These are phyloP conservation scores for Lasiodiplodia theobromae DNA, from an alignment of 2,329 filamentous ascomycete species.

Conservation along the genomic window DNA sequence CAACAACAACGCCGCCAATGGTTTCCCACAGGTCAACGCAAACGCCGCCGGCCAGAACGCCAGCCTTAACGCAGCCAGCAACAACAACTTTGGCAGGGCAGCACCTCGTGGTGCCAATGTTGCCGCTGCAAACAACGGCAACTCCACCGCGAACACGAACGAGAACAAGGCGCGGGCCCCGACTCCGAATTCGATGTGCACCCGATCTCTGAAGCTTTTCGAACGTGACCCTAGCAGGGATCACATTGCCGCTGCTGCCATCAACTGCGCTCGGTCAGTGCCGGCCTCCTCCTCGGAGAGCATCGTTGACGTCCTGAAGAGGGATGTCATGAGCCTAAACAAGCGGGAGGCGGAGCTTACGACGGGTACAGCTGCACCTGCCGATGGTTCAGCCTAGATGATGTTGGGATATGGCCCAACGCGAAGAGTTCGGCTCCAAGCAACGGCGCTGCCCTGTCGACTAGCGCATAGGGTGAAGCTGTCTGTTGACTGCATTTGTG, in stretches of 20 bases:
- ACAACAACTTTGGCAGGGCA: not conserved
- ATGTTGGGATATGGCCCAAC: not conserved
- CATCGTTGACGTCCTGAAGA: conserved; percentile 16
- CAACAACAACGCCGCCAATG: not conserved
- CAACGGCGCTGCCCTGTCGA: not conserved
- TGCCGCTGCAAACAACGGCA: not conserved
- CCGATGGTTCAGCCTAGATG: not conserved
- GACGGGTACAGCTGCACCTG: not conserved
- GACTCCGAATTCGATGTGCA: conserved; percentile 2
- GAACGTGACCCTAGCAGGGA: conserved; percentile 4
- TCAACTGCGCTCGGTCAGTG: conserved; percentile 16
- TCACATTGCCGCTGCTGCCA: conserved; percentile 6
- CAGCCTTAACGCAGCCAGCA: not conserved
- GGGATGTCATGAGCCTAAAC: conserved; percentile 12
- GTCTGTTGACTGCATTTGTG: not conserved
- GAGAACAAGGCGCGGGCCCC: not conserved
- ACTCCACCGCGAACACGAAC: not conserved
- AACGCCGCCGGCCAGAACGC: not conserved
- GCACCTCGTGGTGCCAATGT: not conserved
- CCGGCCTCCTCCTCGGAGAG: conserved; percentile 10
- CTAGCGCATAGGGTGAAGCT: conserved; percentile 3
- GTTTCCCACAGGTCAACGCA: not conserved
- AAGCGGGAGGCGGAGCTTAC: not conserved
- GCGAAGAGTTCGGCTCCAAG: not conserved
- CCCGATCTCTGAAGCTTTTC: conserved; percentile 7